These are phyloP conservation scores for Conticribra weissflogii DNA, from an alignment of 108 stramenopile species.

Conservation along the genomic window DNA sequence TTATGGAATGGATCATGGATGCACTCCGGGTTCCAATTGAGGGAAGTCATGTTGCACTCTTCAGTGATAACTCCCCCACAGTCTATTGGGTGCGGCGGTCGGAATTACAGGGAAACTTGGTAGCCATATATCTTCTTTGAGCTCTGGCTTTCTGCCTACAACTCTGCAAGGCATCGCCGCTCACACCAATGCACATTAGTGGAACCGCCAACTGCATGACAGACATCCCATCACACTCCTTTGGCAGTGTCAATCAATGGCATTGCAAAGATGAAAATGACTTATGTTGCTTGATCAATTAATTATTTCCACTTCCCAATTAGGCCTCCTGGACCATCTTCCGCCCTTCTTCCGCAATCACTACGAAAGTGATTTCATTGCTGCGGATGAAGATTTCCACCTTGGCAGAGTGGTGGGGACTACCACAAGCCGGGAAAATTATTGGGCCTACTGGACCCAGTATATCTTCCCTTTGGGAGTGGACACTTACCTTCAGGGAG, in stretches of 20 bases:
- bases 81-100: neutral
- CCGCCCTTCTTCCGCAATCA: neutral
- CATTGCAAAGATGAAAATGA: constrained; percentile 1
- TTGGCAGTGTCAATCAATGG: constrained; percentile 4
- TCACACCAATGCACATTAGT: constrained; percentile 1
- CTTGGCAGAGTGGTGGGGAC: constrained; percentile 1
- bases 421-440: constrained; percentile 1
- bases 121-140: neutral
- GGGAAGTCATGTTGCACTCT: neutral
- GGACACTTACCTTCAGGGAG: neutral
- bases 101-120: neutral
- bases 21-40: no score
- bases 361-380: neutral
- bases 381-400: neutral
- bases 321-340: constrained; percentile 7
- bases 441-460: constrained; percentile 4
- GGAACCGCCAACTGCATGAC: neutral
- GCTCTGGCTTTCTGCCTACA: neutral
- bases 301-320: neutral
- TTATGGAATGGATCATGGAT: constrained; percentile 8
- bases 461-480: constrained; percentile 1
- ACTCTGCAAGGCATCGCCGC: neutral
- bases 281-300: neutral
- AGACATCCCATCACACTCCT: constrained; percentile 2
- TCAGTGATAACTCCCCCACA: constrained; percentile 5